Base-by-base conservation (phyloP, 2,329 filamentous ascomycete species). In the Diaporthe capsici region DNA sequence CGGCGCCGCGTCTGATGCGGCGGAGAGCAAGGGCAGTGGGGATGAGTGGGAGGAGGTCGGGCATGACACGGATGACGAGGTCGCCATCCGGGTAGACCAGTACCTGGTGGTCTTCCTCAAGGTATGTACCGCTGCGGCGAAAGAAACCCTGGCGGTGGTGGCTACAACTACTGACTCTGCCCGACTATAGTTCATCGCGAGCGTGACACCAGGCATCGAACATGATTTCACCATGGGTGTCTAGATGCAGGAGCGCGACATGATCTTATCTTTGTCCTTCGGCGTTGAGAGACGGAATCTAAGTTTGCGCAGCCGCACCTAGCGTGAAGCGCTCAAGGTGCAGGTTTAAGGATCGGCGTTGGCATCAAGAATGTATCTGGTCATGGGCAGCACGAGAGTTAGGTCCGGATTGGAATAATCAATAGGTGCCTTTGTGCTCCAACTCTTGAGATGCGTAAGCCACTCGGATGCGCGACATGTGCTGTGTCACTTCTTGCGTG, bases 171-270 rank as follows among this genome's bases (percentile, higher is more conserved):
- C 76, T 63, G 34, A 70, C 49, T 13, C 8, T 28, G 65, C 12
- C 70, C 58, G 31, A 42, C 6, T 73, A 42, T 73, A 90, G 89
- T 95, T 95, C 84, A 94, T 95, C 87, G 92, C 93, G 47, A 97
- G 93, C 80, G 97, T 99, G 60, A 98, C 96, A 22, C 97, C 97
- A 8, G 96, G 96, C 65, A 98, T 99, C 84, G 96, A 98, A 86
- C 95, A 98, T 84, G 96, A 98, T 83, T 98, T 97, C 84, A 98
- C 96, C 0, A 98, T 98, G 95, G 94, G 95, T 8, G 93, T 98
- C 53, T 98, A 65, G 12, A 25, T 20, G 12, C 17, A 25, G 15
- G 17, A 42, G 31, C 49, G 28, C 37, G 28, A 28, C 28, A 22
- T 55, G 12, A 42, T 17, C 34, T 53, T 25, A 25, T 34, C 22